A percentile compares a stretch with the other conserved stretches of the same genome.
phyloP scores from a whole-genome alignment of 148 eudicot species.

The Talinum fruticosum region DNA sequence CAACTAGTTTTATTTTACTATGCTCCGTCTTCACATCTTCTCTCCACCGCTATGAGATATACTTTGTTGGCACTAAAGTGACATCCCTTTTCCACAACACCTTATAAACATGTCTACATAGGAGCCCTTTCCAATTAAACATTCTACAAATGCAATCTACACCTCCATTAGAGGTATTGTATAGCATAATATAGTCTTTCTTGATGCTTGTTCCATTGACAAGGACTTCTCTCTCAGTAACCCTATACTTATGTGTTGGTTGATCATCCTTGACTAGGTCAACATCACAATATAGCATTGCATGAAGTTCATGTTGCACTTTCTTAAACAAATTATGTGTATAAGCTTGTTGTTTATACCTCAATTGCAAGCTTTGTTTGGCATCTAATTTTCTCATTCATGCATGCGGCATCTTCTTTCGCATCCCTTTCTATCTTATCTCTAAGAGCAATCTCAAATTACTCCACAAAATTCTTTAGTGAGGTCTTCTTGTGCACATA shows the following conservation, averaged over 20 bases:
- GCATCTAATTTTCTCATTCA: not conserved
- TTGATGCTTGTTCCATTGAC: not conserved
- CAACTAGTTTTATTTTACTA: not conserved
- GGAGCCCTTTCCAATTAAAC: not conserved
- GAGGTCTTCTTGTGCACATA: not conserved
- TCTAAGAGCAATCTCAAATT: not conserved
- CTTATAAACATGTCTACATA: not conserved
- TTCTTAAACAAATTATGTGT: not conserved
- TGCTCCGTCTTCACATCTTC: not conserved
- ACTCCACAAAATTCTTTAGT: not conserved
- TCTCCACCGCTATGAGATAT: not conserved
- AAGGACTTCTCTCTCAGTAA: not conserved
- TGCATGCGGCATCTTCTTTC: not conserved
- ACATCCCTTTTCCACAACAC: not conserved
- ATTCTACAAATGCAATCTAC: not conserved
- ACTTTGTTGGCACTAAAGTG: not conserved
- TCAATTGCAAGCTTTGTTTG: not conserved
- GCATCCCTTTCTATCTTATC: not conserved
- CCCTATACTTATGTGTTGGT: not conserved
- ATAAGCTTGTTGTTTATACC: not conserved
- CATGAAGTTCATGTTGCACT: constrained; percentile 5
- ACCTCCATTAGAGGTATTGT: not conserved
- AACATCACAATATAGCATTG: not conserved
- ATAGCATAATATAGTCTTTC: not conserved
- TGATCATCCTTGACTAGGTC: not conserved